A percentile compares a stretch with the other conserved stretches of the same genome.
These are phyloP conservation scores for Microcyclosporella mali DNA, from an alignment of 2,329 filamentous ascomycete genomes.

Conservation along the genomic window DNA sequence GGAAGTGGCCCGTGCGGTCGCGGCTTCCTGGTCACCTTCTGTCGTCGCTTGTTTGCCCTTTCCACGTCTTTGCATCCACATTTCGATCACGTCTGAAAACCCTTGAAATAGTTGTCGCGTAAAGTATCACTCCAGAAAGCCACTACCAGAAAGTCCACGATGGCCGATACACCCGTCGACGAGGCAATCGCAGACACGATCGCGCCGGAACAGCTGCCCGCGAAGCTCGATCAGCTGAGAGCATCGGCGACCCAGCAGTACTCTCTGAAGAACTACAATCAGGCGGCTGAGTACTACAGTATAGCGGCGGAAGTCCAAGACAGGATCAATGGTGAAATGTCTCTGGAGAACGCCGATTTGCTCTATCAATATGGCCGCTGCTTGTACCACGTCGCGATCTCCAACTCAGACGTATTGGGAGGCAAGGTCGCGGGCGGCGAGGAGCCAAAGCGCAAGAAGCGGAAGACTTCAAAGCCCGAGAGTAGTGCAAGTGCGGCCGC, in stretches of 20 bases:
- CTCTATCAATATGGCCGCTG: conserved; percentile 92
- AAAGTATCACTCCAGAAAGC: too few relatives aligned
- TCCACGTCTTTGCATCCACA: not conserved
- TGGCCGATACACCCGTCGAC: not conserved
- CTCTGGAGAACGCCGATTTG: conserved; percentile 83
- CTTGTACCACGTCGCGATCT: conserved; percentile 87
- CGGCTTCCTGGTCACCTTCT: not conserved
- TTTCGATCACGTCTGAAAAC: too few relatives aligned
- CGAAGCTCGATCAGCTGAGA: conserved; percentile 58
- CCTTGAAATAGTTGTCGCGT: not conserved
- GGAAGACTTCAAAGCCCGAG: conserved; percentile 27
- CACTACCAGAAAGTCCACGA: too few relatives aligned
- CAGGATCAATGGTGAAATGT: conserved; percentile 86
- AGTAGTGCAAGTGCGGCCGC: conserved; percentile 19
- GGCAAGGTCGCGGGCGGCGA: conserved; percentile 62
- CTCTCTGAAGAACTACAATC: conserved; percentile 79
- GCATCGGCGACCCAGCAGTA: conserved; percentile 80
- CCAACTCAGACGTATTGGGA: conserved; percentile 89
- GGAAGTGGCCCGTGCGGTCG: not conserved
- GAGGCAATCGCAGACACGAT: conserved; percentile 1
- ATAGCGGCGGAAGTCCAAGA: conserved; percentile 85
- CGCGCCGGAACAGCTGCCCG: conserved; percentile 14
- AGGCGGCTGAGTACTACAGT: conserved; percentile 81
- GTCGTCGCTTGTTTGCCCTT: not conserved
- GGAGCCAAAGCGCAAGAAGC: conserved; percentile 48